Percentiles rank a stretch among this genome's conserved stretches.
These are phyloP conservation scores for Trametes maxima DNA, from an alignment of 768 basidiomycete species.

Conservation along the genomic window DNA sequence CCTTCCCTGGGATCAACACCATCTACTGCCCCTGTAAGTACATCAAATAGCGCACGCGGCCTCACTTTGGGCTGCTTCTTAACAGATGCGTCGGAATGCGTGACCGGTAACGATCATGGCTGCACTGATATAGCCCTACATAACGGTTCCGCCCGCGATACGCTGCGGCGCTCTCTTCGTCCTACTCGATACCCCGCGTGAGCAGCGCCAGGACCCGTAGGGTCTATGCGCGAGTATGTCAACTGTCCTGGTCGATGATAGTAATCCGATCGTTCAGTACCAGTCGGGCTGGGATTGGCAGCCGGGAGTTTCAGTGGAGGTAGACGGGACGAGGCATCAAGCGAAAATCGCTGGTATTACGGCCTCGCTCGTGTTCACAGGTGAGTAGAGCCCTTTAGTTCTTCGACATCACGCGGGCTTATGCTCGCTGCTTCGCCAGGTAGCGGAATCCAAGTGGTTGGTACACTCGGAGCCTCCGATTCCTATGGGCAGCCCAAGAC, in stretches of 20 bases:
- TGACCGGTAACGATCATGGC: too few relatives aligned
- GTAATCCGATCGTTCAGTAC: slow-evolving; percentile 1
- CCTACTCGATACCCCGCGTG: too few relatives aligned
- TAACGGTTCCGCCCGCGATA: too few relatives aligned
- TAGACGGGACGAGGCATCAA: background rate
- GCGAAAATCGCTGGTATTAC: background rate
- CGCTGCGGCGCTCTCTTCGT: too few relatives aligned
- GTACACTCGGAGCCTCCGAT: background rate
- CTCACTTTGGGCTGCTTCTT: too few relatives aligned
- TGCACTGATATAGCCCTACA: too few relatives aligned
- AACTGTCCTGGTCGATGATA: background rate
- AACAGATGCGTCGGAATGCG: too few relatives aligned
- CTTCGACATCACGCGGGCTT: background rate
- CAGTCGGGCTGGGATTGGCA: slow-evolving; percentile 1
- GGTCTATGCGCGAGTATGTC: too few relatives aligned
- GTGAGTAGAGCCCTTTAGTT: background rate
- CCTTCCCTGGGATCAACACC: too few relatives aligned
- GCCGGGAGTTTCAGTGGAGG: background rate
- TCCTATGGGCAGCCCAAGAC: background rate
- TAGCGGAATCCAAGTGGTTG: background rate
- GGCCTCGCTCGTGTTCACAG: background rate
- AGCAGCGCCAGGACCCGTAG: too few relatives aligned
- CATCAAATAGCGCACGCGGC: too few relatives aligned
- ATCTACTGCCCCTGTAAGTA: too few relatives aligned
- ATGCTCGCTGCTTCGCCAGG: background rate